Evolutionary conservation across 2,329 filamentous ascomycete genomes (phyloP), one percentile per base, ranked within the genome.

Genomic region (Trichoderma arundinaceum): DNA sequence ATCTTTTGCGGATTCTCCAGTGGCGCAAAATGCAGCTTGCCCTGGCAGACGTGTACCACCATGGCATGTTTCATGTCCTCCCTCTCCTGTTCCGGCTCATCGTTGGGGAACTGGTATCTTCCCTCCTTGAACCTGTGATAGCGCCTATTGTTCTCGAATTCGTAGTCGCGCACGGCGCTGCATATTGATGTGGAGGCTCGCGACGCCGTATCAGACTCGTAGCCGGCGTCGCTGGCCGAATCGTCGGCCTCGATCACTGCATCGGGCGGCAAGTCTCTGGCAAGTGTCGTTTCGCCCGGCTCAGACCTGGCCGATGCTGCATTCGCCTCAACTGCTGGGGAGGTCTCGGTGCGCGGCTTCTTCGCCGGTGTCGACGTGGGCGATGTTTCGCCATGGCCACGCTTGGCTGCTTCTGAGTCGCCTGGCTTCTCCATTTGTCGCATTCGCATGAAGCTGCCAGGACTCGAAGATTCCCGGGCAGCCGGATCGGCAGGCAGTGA

Each of bases 1-100:
- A 82, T 71, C 60, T 70, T 71, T 53, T 81, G 70, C 13, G 67
- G 69, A 9, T 76, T 71, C 12, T 77, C 72, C 3, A 84, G 69
- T 1, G 81, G 81, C 33, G 81, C 77, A 60, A 77, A 76, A 63
- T 80, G 78, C 13, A 84, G 74, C 56, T 73, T 72, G 0, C 77
- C 78, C 1, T 76, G 74, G 12, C 75, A 72, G 5, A 80, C 63
- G 44, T 72, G 69, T 28, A 80, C 69, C 3, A 76, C 68, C 70
- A 79, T 77, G 22, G 78, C 76, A 59, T 82, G 79, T 66, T 78
- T 76, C 75, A 79, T 80, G 65, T 78, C 77, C 68, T 82, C 79
- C 22, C 81, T 71, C 67, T 79, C 78, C 68, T 81, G 80, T 67
- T 82, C 80, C 3, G 73, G 69, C n/a, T 80, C 76, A 61, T 82